Percentiles rank a stretch among this genome's conserved stretches.
phyloP scores from a whole-genome alignment of 1,139 yeast species.

The Spathaspora sp. region DNA sequence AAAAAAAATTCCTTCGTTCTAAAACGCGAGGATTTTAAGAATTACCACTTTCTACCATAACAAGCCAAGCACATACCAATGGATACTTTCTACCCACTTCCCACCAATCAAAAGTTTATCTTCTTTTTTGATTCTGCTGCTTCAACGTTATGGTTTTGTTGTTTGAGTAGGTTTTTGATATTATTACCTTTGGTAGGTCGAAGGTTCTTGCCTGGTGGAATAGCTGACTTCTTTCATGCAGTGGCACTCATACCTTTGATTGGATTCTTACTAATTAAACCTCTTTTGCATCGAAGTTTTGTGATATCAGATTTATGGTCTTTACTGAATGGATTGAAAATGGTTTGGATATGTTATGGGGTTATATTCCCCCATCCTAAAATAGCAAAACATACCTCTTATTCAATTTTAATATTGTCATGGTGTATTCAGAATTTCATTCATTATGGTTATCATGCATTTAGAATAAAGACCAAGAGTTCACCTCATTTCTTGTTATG shows the following conservation, averaged over 20 bases:
- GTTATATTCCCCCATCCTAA: constrained; percentile 49
- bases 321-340: constrained; percentile 29
- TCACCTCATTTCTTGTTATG: constrained; percentile 35
- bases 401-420: constrained; percentile 46
- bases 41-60: neutral
- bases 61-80: constrained; percentile 10
- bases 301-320: constrained; percentile 25
- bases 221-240: constrained; percentile 61
- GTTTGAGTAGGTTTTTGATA: constrained; percentile 49
- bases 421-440: constrained; percentile 46
- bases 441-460: constrained; percentile 48
- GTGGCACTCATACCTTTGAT: constrained; percentile 37
- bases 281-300: constrained; percentile 14
- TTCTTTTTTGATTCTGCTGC: constrained; percentile 38
- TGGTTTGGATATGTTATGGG: constrained; percentile 46
- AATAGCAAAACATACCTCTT: constrained; percentile 48
- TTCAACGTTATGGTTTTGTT: constrained; percentile 51
- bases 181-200: constrained; percentile 63
- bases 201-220: constrained; percentile 65
- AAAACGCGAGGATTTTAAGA: neutral
- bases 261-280: constrained; percentile 24
- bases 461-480: constrained; percentile 40
- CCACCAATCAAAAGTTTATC: constrained; percentile 30
- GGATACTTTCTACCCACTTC: constrained; percentile 37
- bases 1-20: neutral